A percentile compares a stretch with the other conserved stretches of the same genome.
These are phyloP conservation scores for Aspergillus coremiiformis DNA, from an alignment of 495 filamentous ascomycete genomes.

Conservation along the genomic window DNA sequence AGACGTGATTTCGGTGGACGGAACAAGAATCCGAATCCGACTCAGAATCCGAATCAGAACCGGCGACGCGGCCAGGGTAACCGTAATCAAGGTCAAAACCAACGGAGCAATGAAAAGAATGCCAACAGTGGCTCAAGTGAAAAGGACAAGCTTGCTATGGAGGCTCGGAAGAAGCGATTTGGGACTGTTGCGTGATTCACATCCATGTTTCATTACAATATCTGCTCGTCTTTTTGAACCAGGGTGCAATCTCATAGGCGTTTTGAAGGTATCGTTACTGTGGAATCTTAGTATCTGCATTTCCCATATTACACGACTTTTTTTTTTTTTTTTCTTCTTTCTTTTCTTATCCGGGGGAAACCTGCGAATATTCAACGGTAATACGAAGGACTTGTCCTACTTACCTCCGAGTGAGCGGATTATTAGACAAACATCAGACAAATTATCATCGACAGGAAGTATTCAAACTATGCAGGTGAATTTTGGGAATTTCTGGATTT, in stretches of 20 bases:
- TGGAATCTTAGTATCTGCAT: not conserved
- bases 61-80: constrained; percentile 7
- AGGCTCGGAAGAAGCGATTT: constrained; percentile 48
- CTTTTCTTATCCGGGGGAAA: too few relatives aligned
- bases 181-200: constrained; percentile 26
- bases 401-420: not conserved
- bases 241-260: constrained; percentile 2
- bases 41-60: constrained; percentile 1
- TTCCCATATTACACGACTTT: not conserved
- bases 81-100: constrained; percentile 17
- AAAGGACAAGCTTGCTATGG: constrained; percentile 39
- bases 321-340: not conserved
- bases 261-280: not conserved
- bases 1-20: constrained; percentile 31
- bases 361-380: too few relatives aligned
- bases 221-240: constrained; percentile 3
- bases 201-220: not conserved
- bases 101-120: constrained; percentile 16
- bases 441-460: constrained; percentile 1
- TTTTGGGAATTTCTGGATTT: not conserved
- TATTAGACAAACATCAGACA: not conserved
- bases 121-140: constrained; percentile 26
- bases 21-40: constrained; percentile 15
- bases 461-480: not conserved
- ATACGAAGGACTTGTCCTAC: not conserved